phyloP scores from a whole-genome alignment of 176 grass and related monocot species.

The Juncus inflexus region DNA sequence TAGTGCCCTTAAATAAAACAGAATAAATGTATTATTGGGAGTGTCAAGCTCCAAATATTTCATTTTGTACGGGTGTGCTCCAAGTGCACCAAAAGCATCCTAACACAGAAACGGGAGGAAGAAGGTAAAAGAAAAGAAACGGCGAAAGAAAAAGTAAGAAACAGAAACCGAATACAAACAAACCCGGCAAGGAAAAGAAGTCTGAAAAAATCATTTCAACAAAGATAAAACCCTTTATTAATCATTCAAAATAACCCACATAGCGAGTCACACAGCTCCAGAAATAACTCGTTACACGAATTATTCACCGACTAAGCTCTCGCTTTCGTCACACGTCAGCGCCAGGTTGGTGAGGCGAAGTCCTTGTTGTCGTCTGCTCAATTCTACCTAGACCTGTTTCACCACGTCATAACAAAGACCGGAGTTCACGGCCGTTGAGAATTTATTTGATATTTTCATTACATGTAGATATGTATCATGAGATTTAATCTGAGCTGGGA shows the following conservation, averaged over 20 bases:
- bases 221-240: no score
- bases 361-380: not conserved
- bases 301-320: slow-evolving; percentile 14
- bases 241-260: no score
- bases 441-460: not conserved
- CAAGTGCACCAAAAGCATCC: not conserved
- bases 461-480: no score
- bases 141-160: not conserved
- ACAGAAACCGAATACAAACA: slow-evolving; percentile 6
- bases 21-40: no score
- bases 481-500: no score
- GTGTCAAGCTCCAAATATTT: no score
- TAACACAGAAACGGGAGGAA: not conserved
- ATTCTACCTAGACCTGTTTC: not conserved
- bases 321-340: slow-evolving; percentile 10
- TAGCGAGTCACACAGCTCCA: no score
- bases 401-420: not conserved
- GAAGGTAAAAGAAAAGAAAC: no score
- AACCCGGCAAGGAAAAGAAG: slow-evolving; percentile 8
- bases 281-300: not conserved
- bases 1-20: no score
- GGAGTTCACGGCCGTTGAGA: not conserved
- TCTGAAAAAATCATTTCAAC: slow-evolving; percentile 7
- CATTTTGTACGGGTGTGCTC: not conserved
- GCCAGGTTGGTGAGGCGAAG: slow-evolving; percentile 1